phyloP scores from a whole-genome alignment of 768 basidiomycete species.

The Rhizopogon salebrosus region DNA sequence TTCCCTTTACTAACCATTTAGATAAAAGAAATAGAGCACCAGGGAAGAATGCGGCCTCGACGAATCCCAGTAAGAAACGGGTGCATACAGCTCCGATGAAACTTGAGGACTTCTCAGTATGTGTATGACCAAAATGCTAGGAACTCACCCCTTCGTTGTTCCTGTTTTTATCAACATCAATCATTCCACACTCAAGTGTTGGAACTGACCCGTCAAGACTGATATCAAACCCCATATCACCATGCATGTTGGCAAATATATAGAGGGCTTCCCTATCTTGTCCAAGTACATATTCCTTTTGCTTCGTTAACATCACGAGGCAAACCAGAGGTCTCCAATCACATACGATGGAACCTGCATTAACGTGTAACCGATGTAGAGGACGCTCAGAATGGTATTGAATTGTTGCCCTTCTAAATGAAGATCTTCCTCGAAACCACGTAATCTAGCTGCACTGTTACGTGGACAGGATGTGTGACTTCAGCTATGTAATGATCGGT shows the following conservation, averaged over 20 bases:
- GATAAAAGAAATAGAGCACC: conserved; percentile 43
- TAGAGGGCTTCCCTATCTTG: conserved; percentile 60
- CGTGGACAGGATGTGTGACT: background rate
- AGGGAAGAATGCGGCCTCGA: conserved; percentile 70
- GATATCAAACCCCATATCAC: conserved; percentile 65
- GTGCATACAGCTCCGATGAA: conserved; percentile 62
- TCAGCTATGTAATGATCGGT: background rate
- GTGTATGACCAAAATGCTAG: background rate
- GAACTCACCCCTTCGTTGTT: conserved; percentile 33
- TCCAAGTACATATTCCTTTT: conserved; percentile 67
- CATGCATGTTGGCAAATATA: conserved; percentile 67
- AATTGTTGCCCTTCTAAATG: conserved; percentile 58
- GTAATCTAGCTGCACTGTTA: conserved; percentile 61
- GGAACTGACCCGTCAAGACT: conserved; percentile 41
- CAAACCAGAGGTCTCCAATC: background rate
- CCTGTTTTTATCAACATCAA: conserved; percentile 21
- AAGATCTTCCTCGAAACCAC: conserved; percentile 68
- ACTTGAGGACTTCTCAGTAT: conserved; percentile 25
- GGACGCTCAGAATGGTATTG: conserved; percentile 59
- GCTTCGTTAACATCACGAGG: background rate
- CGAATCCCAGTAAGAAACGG: conserved; percentile 73
- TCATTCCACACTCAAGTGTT: background rate
- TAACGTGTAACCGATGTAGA: conserved; percentile 69
- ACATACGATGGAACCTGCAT: conserved; percentile 78
- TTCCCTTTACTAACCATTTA: conserved; percentile 27